A percentile compares a stretch with the other conserved stretches of the same genome.
phyloP scores from a whole-genome alignment of 129 eudicot genomes.

The Escallonia rubra region DNA sequence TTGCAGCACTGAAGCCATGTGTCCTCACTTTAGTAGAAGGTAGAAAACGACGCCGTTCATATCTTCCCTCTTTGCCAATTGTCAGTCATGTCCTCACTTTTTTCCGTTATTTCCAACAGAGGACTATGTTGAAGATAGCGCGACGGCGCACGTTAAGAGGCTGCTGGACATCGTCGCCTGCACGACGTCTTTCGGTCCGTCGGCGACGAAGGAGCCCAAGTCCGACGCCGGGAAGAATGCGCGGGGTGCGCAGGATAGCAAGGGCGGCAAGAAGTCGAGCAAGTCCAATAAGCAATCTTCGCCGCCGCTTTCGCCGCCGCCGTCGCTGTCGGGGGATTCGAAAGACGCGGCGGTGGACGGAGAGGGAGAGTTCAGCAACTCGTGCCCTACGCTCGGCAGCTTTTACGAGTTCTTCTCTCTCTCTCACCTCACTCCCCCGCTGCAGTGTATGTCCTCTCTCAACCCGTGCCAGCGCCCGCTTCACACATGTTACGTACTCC shows the following conservation, averaged over 20 bases:
- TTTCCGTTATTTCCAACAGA: slow-evolving; percentile 37
- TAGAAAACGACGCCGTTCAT: slow-evolving; percentile 17
- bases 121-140: slow-evolving; percentile 80
- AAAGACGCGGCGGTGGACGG: slow-evolving; percentile 62
- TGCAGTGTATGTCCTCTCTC: slow-evolving; percentile 58
- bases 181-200: slow-evolving; percentile 93
- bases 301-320: slow-evolving; percentile 23
- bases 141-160: slow-evolving; percentile 84
- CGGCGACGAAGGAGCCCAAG: slow-evolving; percentile 56
- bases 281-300: slow-evolving; percentile 33
- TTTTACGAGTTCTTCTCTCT: slow-evolving; percentile 96
- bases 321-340: slow-evolving; percentile 23
- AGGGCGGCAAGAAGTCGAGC: slow-evolving; percentile 52
- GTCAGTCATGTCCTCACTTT: slow-evolving; percentile 22
- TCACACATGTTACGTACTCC: no score
- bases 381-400: slow-evolving; percentile 84
- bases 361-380: slow-evolving; percentile 81
- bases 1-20: slow-evolving; percentile 88
- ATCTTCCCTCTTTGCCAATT: neutral
- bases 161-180: slow-evolving; percentile 91
- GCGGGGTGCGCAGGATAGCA: slow-evolving; percentile 46
- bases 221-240: slow-evolving; percentile 32
- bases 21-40: slow-evolving; percentile 73
- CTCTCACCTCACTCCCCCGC: slow-evolving; percentile 92
- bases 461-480: neutral